Conservation (phyloP, 805 yeast genomes). For the Hanseniaspora opuntiae region DNA sequence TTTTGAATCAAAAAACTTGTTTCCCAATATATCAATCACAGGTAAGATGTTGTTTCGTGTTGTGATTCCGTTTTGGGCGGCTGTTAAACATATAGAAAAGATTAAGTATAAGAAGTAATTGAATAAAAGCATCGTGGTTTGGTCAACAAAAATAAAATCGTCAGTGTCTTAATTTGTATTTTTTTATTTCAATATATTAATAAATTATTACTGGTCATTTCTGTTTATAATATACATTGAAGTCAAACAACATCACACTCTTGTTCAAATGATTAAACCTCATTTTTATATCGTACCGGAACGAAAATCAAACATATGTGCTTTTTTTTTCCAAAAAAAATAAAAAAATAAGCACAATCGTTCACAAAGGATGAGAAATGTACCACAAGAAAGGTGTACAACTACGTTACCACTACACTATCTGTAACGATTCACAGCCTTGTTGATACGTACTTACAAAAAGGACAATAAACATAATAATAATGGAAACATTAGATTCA, state of each 20-base stretch:
- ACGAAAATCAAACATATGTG: too few species aligned
- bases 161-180: background rate
- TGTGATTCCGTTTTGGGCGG: background rate
- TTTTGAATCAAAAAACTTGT: slow-evolving; percentile 58
- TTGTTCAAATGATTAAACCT: background rate
- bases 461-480: too few species aligned
- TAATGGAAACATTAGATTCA: too few species aligned
- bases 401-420: too few species aligned
- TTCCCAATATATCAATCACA: slow-evolving; percentile 50
- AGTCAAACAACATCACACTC: too few species aligned
- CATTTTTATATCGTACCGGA: background rate
- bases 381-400: too few species aligned
- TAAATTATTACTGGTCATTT: background rate
- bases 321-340: too few species aligned
- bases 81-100: background rate
- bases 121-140: background rate
- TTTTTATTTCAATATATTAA: background rate
- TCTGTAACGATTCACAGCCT: too few species aligned
- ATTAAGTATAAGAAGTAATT: background rate
- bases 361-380: background rate
- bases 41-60: slow-evolving; percentile 13
- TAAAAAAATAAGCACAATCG: background rate
- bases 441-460: too few species aligned
- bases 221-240: too few species aligned
- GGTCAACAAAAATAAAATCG: background rate